These are phyloP conservation scores for thale cress (Arabidopsis thaliana) DNA, from an alignment of 345 rosid species.

Conservation along the genomic window DNA sequence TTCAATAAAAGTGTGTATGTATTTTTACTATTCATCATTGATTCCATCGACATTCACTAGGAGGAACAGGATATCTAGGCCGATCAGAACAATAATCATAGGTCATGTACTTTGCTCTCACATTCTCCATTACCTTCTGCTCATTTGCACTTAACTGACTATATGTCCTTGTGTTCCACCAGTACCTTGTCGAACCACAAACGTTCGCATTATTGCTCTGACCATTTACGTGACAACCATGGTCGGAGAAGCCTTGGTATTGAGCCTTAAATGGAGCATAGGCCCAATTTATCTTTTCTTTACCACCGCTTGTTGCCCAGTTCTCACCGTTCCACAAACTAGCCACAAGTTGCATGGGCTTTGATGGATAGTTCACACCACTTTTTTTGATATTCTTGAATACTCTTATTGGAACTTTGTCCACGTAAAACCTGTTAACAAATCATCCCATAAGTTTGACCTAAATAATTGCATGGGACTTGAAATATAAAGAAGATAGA, in stretches of 20 bases:
- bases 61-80: slow-evolving; percentile 18
- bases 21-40: slow-evolving; percentile 10
- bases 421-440: slow-evolving; percentile 56
- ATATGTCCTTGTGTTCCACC: slow-evolving; percentile 61
- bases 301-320: slow-evolving; percentile 76
- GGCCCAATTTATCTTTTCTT: slow-evolving; percentile 60
- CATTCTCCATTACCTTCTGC: slow-evolving; percentile 2
- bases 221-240: slow-evolving; percentile 46
- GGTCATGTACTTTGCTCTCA: slow-evolving; percentile 36
- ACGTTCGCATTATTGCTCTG: background rate
- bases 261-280: slow-evolving; percentile 62
- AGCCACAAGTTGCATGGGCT: slow-evolving; percentile 59
- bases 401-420: slow-evolving; percentile 62
- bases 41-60: slow-evolving; percentile 37
- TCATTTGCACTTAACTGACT: slow-evolving; percentile 23
- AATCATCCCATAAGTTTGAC: background rate
- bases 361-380: slow-evolving; percentile 56
- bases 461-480: too few species aligned
- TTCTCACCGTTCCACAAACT: slow-evolving; percentile 70
- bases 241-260: slow-evolving; percentile 52
- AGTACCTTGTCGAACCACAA: slow-evolving; percentile 23
- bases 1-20: background rate
- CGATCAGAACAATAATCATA: slow-evolving; percentile 38
- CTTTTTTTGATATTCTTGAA: slow-evolving; percentile 53
- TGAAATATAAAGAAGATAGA: background rate